Conservation (phyloP, 139 green algal species). For the Microglena sp. region DNA sequence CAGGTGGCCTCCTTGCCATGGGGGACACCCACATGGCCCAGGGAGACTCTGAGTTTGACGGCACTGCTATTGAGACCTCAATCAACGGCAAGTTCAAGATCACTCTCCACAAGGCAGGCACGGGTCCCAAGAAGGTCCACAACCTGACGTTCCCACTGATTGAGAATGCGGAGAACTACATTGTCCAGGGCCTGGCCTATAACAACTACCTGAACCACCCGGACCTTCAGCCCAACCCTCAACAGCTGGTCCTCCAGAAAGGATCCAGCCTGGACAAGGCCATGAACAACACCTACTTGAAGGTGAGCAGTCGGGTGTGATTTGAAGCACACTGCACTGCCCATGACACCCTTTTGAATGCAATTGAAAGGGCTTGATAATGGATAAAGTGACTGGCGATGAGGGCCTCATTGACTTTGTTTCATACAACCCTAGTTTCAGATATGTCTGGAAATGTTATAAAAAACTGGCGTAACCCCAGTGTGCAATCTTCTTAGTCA, state of each 20-base stretch:
- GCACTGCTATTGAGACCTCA: slow-evolving; percentile 57
- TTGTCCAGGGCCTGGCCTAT: slow-evolving; percentile 59
- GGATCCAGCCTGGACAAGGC: slow-evolving; percentile 1
- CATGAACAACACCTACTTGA: background rate
- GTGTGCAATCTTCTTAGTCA: too few relatives aligned
- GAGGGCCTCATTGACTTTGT: too few relatives aligned
- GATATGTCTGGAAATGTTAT: too few relatives aligned
- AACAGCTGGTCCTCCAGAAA: slow-evolving; percentile 18
- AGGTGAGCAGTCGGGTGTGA: background rate
- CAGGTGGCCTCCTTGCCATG: slow-evolving; percentile 49
- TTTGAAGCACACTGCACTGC: too few relatives aligned
- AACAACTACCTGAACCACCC: slow-evolving; percentile 38
- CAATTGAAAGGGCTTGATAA: too few relatives aligned
- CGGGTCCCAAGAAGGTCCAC: background rate
- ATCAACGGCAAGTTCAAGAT: slow-evolving; percentile 54
- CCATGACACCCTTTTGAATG: too few relatives aligned
- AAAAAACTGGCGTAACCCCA: too few relatives aligned
- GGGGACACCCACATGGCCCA: slow-evolving; percentile 51
- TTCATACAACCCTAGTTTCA: too few relatives aligned
- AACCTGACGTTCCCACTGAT: slow-evolving; percentile 45
- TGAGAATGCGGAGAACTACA: slow-evolving; percentile 40
- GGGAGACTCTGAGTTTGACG: slow-evolving; percentile 50
- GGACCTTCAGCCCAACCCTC: slow-evolving; percentile 23
- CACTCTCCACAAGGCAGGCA: slow-evolving; percentile 46
- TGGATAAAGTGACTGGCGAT: too few relatives aligned